These are phyloP conservation scores for Calonectria pauciramosa DNA, from an alignment of 2,329 filamentous ascomycete genomes.

Conservation along the genomic window DNA sequence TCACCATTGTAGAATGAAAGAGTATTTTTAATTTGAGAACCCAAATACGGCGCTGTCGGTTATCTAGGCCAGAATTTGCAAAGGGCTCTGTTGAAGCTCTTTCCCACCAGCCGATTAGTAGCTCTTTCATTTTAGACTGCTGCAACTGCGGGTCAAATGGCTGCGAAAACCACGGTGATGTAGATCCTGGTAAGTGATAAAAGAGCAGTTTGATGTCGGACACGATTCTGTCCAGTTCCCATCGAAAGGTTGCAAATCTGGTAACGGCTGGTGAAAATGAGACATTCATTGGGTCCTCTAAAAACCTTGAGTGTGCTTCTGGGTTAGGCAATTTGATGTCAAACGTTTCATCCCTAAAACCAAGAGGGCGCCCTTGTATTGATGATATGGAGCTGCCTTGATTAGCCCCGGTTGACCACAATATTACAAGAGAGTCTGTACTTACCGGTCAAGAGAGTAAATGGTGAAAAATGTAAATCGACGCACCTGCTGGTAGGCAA, in stretches of 20 bases:
- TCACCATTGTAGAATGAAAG: slow-evolving; percentile 49
- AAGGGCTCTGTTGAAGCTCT: slow-evolving; percentile 10
- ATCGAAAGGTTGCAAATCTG: slow-evolving; percentile 45
- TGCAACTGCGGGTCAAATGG: slow-evolving; percentile 15
- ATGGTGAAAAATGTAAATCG: slow-evolving; percentile 52
- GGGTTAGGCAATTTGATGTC: slow-evolving; percentile 45
- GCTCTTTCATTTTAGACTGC: slow-evolving; percentile 30
- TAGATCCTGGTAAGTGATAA: slow-evolving; percentile 37
- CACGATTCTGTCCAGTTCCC: slow-evolving; percentile 41
- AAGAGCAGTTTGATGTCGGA: slow-evolving; percentile 43
- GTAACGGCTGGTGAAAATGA: slow-evolving; percentile 23
- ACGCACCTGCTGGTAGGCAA: slow-evolving; percentile 30
- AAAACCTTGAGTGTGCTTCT: neutral
- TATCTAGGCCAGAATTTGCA: slow-evolving; percentile 18
- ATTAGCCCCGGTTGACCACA: too few relatives aligned
- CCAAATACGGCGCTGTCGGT: slow-evolving; percentile 27
- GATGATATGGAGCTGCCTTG: slow-evolving; percentile 49
- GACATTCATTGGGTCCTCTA: neutral
- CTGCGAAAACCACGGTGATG: slow-evolving; percentile 31
- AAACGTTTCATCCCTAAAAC: slow-evolving; percentile 54
- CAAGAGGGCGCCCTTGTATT: slow-evolving; percentile 54
- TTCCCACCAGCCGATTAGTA: slow-evolving; percentile 31
- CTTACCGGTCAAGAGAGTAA: slow-evolving; percentile 52
- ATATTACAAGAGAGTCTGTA: neutral
- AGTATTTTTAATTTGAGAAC: slow-evolving; percentile 48